Evolutionary conservation across 306 rosid genomes (phyloP), one percentile per base, ranked within the genome.

Genomic region (Quercus rubra): DNA sequence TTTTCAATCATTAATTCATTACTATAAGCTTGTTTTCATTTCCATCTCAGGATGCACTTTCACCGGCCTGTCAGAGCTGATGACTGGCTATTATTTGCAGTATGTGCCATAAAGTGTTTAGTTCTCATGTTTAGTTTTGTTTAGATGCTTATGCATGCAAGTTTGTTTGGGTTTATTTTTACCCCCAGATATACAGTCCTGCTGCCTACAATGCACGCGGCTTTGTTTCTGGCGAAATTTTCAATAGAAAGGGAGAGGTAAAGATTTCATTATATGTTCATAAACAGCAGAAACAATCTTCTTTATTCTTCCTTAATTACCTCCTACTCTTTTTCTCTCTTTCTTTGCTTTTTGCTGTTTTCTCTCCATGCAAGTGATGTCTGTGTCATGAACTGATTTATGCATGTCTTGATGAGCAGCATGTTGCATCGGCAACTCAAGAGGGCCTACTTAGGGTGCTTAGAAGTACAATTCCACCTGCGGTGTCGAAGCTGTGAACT

Each of bases 171-270:
- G 46, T 8, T 38, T 38, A 7, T 38, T 38, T 38, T 38, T 38
- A 2, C 46, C 46, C 46, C 46, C 87, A 95, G 99, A 87, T 95
- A 56, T 64, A 63, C 30, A 74, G 86, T 55, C 94, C 98, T 59
- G 71, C 57, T 66, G 81, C 94, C 81, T 75, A 15, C 80, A 88
- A 89, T 55, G 96, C 94, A 0, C 96, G 99, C 0, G 97, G 96
- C 79, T 85, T 75, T 78, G 90, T 84, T 77, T 25, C 82, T 6
- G 99, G 97, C 56, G 85, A 88, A 75, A 92, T 95, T 98, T 95
- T 95, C 83, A 92, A 90, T 72, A 87, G 78, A 77, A 90, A 90
- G 31, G 98, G 98, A 86, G 97, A 95, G 98, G 98, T 95, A 86
- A 74, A 28, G 81, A 38, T 71, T 58, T 69, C 33, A 58, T 55